phyloP scores from a whole-genome alignment of 1,139 yeast species.

The Yamadazyma diddensiae region DNA sequence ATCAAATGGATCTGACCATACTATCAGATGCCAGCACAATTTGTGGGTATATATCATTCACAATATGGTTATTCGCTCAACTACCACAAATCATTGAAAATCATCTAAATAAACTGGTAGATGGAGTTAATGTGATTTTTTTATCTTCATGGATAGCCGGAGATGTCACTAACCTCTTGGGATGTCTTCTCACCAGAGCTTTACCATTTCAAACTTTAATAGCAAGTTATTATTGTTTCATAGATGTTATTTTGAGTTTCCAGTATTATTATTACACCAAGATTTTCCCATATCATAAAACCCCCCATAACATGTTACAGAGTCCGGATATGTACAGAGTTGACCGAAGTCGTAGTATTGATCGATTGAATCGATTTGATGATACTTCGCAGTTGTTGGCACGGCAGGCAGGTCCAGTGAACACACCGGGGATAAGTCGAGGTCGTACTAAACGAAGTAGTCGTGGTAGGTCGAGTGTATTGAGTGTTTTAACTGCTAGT shows the following conservation, averaged over 20 bases:
- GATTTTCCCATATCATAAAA: constrained; percentile 21
- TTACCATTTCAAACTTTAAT: constrained; percentile 70
- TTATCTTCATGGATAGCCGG: constrained; percentile 75
- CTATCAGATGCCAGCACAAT: constrained; percentile 7
- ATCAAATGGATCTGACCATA: constrained; percentile 3
- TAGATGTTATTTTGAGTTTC: constrained; percentile 66
- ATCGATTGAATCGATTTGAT: constrained; percentile 11
- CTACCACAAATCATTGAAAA: constrained; percentile 81
- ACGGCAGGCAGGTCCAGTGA: too few species aligned
- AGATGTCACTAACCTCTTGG: constrained; percentile 72
- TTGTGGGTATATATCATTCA: constrained; percentile 26
- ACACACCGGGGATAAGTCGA: too few species aligned
- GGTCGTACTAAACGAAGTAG: too few species aligned
- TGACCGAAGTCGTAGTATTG: constrained; percentile 6
- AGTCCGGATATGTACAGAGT: constrained; percentile 23
- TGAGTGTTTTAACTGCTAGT: constrained; percentile 9
- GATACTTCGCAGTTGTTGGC: constrained; percentile 4
- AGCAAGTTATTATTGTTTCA: constrained; percentile 66
- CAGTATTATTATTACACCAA: constrained; percentile 42
- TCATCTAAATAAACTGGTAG: constrained; percentile 70
- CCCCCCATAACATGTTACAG: constrained; percentile 23
- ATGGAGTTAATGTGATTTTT: constrained; percentile 74
- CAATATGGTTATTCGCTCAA: constrained; percentile 77
- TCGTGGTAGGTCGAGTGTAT: constrained; percentile 4
- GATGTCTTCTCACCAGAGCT: constrained; percentile 73